Evolutionary conservation across 1,284 basidiomycete species (phyloP).

Genomic region (Sporisorium graminicola): DNA sequence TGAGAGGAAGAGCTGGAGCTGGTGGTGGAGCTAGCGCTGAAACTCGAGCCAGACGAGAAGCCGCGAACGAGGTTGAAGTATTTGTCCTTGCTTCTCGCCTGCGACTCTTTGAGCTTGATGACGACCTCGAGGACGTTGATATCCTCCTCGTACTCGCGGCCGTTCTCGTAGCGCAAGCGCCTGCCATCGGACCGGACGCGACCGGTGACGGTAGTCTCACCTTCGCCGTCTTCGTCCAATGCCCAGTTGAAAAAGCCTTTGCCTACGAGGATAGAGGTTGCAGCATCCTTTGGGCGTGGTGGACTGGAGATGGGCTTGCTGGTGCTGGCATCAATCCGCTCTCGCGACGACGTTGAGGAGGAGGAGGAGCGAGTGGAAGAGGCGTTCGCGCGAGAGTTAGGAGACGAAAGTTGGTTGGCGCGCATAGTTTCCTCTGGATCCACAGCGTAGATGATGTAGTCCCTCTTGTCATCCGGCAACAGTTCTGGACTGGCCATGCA

Average conservation of each 20-base stretch:
- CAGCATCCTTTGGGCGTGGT: slow-evolving; percentile 24
- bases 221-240: slow-evolving; percentile 64
- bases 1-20: slow-evolving; percentile 9
- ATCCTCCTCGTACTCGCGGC: slow-evolving; percentile 53
- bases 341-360: slow-evolving; percentile 11
- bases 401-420: slow-evolving; percentile 40
- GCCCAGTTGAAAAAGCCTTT: slow-evolving; percentile 66
- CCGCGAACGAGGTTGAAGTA: slow-evolving; percentile 58
- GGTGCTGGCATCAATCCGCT: slow-evolving; percentile 37
- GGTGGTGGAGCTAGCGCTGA: slow-evolving; percentile 25
- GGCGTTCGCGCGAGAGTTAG: slow-evolving; percentile 23
- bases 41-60: slow-evolving; percentile 37
- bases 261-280: slow-evolving; percentile 59
- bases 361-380: slow-evolving; percentile 31
- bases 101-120: slow-evolving; percentile 64
- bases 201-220: slow-evolving; percentile 63
- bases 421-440: slow-evolving; percentile 65
- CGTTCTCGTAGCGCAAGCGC: slow-evolving; percentile 56
- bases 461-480: slow-evolving; percentile 57
- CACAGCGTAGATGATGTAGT: slow-evolving; percentile 69
- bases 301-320: slow-evolving; percentile 39
- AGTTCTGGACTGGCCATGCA: slow-evolving; percentile 68
- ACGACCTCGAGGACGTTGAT: slow-evolving; percentile 64
- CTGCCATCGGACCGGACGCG: slow-evolving; percentile 56
- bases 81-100: slow-evolving; percentile 58